A percentile compares a stretch with the other conserved stretches of the same genome.
Evolutionary conservation across 495 filamentous ascomycete species (phyloP).

Genomic region (Neurospora sp.): DNA sequence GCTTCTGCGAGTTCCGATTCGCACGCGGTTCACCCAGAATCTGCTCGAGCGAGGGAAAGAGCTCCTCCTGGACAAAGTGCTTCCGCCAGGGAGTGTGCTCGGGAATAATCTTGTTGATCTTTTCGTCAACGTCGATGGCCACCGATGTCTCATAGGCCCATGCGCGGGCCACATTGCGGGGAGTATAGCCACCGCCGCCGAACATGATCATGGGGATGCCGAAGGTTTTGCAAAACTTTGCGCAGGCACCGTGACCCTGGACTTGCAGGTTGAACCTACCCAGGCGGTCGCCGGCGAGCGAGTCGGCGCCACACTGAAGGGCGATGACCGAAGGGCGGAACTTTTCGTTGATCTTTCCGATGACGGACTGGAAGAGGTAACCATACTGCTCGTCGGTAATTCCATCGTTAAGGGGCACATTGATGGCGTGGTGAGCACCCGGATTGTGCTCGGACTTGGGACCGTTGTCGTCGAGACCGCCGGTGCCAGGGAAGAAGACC

Average conservation of each 20-base stretch:
- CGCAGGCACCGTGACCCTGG: constrained; percentile 82
- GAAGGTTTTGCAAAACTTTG: constrained; percentile 73
- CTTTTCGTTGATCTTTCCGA: constrained; percentile 60
- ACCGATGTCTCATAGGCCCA: constrained; percentile 96
- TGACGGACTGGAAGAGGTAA: constrained; percentile 70
- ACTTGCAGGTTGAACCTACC: constrained; percentile 97
- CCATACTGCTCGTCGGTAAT: constrained; percentile 91
- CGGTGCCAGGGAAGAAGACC: constrained; percentile 93
- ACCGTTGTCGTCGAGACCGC: constrained; percentile 85
- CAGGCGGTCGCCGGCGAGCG: constrained; percentile 82
- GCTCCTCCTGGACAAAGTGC: constrained; percentile 74
- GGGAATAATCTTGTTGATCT: constrained; percentile 64
- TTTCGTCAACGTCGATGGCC: constrained; percentile 62
- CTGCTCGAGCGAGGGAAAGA: constrained; percentile 67
- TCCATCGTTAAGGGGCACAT: constrained; percentile 90
- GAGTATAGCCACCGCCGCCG: constrained; percentile 95
- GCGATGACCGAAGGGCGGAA: constrained; percentile 85
- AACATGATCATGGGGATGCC: constrained; percentile 75
- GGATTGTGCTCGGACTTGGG: constrained; percentile 71
- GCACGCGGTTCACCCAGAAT: constrained; percentile 47
- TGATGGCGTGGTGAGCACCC: constrained; percentile 90
- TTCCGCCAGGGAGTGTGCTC: constrained; percentile 63
- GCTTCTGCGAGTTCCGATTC: constrained; percentile 70
- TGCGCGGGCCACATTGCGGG: constrained; percentile 87
- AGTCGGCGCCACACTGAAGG: constrained; percentile 93